phyloP scores from a whole-genome alignment of 306 rosid species.

The Sesbania bispinosa region DNA sequence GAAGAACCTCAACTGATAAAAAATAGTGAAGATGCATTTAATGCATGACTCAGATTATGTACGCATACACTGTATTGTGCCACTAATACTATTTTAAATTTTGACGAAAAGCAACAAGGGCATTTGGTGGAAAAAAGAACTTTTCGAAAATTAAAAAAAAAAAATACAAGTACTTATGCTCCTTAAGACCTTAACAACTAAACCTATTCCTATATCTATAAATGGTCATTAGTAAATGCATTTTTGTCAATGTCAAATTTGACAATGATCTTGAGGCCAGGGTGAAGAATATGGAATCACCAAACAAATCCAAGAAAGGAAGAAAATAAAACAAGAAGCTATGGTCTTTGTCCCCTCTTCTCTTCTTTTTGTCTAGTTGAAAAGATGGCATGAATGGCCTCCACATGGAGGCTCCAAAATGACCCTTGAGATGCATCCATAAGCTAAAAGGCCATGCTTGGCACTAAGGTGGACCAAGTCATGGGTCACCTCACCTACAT shows the following conservation, averaged over 20 bases:
- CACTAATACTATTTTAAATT: too few species aligned
- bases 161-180: too few species aligned
- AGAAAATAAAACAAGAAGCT: not conserved
- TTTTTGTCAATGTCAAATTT: not conserved
- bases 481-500: not conserved
- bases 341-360: slow-evolving; percentile 22
- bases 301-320: not conserved
- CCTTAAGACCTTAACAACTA: too few species aligned
- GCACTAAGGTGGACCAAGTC: slow-evolving; percentile 19
- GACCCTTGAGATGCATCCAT: slow-evolving; percentile 27
- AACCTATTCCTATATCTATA: not conserved
- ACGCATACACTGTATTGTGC: too few species aligned
- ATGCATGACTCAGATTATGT: too few species aligned
- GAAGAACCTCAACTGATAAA: too few species aligned
- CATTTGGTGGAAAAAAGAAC: too few species aligned
- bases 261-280: not conserved
- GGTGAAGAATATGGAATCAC: not conserved
- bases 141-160: too few species aligned
- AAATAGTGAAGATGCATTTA: too few species aligned
- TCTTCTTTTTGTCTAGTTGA: slow-evolving; percentile 23
- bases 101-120: too few species aligned
- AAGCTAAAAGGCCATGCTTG: not conserved
- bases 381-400: slow-evolving; percentile 35
- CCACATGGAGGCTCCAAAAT: slow-evolving; percentile 62
- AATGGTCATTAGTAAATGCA: not conserved